Evolutionary conservation across 352 stramenopile genomes (phyloP), one percentile per base, ranked within the genome.

Genomic region (Phytophthora quininea): DNA sequence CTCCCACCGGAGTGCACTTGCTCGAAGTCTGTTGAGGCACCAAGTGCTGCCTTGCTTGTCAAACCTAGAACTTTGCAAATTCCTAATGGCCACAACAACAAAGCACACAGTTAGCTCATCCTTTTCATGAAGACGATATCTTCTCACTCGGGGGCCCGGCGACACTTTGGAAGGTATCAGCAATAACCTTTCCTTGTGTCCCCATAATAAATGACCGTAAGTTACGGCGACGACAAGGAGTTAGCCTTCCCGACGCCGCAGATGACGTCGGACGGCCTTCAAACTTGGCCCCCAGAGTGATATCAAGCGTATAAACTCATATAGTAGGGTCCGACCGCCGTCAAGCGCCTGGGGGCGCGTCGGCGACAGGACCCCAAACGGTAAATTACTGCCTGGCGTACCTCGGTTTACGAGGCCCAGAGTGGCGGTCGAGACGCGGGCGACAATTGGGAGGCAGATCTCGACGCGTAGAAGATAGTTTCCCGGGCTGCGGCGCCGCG

Each of bases 361-460:
- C 30, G 57, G 33, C 31, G 30, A 29, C 11, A 57, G 58, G 4
- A 3, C 43, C 64, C 60, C 64, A 55, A 50, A 73, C 47, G 32
- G 53, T 77, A 79, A 79, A 73, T 63, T 80, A 79, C 73, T 37
- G 31, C 9, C 56, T 73, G 43, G 67, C 69, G 75, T 80, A 84
- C 76, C 76, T 84, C 30, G 56, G 24, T 62, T 79, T 67, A 62
- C 55, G 60, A 53, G 46, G 62, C 27, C 66, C 60, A 78, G 45
- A 75, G 33, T 67, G 31, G 27, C 65, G 11, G 54, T 52, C 43
- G 47, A 49, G 63, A 52, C 19, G 43, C 31, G 52, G 35, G 32
- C 64, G 38, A 55, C 52, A 48, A 11, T 55, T 55, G 65, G 40
- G 38, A 64, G 46, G 58, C 38, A 67, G 54, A 62, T 72, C 38